Percentiles rank a stretch among this genome's conserved stretches.
Evolutionary conservation across 2,329 filamentous ascomycete species (phyloP).

Genomic region (Penicillium sp.): DNA sequence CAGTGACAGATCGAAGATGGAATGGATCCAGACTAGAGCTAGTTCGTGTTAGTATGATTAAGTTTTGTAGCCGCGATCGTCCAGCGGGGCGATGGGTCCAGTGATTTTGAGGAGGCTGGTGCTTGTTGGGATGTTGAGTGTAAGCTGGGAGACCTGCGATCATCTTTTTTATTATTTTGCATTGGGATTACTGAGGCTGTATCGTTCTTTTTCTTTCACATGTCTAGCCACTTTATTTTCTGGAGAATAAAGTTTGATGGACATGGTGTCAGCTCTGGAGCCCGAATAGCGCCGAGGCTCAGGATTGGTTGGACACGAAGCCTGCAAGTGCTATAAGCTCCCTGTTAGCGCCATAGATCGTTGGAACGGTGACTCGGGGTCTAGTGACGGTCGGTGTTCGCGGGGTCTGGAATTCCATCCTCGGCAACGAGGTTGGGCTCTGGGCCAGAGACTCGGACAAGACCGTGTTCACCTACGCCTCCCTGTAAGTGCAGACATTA

Average conservation of each 20-base stretch:
- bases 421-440: neutral
- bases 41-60: neutral
- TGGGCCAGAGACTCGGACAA: neutral
- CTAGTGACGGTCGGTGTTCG: neutral
- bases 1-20: neutral
- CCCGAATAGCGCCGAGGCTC: slow-evolving; percentile 3
- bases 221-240: neutral
- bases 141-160: neutral
- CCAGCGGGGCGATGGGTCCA: neutral
- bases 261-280: slow-evolving; percentile 1
- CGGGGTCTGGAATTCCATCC: neutral
- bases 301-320: neutral
- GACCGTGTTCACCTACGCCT: neutral
- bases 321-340: neutral
- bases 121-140: neutral
- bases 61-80: neutral
- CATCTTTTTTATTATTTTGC: neutral
- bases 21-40: neutral
- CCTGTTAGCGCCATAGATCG: neutral
- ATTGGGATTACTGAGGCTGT: neutral
- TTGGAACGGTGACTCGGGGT: neutral
- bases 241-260: slow-evolving; percentile 6
- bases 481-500: neutral
- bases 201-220: neutral
- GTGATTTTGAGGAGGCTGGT: neutral